Percentiles rank a stretch among this genome's conserved stretches.
Conservation (phyloP, 129 eudicot species). For the Sambucus nigra region DNA sequence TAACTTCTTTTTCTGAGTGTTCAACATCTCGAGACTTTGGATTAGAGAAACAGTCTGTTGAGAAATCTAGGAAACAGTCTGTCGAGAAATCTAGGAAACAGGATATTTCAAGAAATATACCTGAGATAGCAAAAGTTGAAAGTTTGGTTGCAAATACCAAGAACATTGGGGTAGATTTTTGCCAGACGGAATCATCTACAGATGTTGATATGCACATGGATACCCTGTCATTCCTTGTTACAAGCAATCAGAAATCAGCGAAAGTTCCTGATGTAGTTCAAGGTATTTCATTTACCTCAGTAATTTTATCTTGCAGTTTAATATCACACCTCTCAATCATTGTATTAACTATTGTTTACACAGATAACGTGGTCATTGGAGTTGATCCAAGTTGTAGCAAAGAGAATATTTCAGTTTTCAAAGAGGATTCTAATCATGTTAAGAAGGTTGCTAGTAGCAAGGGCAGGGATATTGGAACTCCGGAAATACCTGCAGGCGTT, state of each 20-base stretch:
- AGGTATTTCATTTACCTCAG: conserved; percentile 27
- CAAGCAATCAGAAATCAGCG: conserved; percentile 19
- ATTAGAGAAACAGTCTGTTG: conserved; percentile 18
- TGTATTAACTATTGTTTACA: conserved; percentile 5
- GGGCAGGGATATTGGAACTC: conserved; percentile 13
- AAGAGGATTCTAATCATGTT: conserved; percentile 11
- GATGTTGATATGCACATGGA: conserved; percentile 14
- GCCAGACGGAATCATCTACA: conserved; percentile 12
- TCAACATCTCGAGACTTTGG: conserved; percentile 18
- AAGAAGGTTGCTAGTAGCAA: conserved; percentile 19
- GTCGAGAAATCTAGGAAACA: conserved; percentile 29
- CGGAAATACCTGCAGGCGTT: conserved; percentile 24
- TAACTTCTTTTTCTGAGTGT: conserved; percentile 36
- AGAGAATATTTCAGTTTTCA: conserved; percentile 10
- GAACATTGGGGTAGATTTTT: conserved; percentile 11
- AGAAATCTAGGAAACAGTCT: conserved; percentile 27
- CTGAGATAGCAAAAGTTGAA: conserved; percentile 21
- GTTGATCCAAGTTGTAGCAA: conserved; percentile 17
- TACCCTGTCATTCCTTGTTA: conserved; percentile 17
- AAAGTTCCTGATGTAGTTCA: conserved; percentile 22
- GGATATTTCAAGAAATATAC: too few relatives aligned
- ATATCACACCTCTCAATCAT: conserved; percentile 4
- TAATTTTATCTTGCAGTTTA: conserved; percentile 9
- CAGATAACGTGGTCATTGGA: conserved; percentile 16
- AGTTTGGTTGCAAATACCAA: conserved; percentile 7